phyloP scores from a whole-genome alignment of 371 early-diverging fungal genomes.

The Mortierella sp. region DNA sequence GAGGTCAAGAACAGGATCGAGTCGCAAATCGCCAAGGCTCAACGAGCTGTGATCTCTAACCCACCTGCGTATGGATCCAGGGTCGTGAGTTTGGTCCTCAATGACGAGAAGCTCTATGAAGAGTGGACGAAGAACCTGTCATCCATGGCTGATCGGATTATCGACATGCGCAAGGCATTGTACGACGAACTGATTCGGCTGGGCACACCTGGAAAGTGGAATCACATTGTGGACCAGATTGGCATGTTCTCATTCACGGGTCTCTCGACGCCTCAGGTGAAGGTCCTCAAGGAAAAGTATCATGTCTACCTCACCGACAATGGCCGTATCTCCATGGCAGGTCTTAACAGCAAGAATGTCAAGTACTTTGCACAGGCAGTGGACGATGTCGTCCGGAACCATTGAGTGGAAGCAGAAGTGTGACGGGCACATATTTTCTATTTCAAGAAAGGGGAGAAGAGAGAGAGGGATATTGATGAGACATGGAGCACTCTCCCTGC shows the following conservation, averaged over 20 bases:
- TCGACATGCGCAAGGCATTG: conserved; percentile 84
- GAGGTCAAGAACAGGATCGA: conserved; percentile 68
- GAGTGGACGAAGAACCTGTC: conserved; percentile 87
- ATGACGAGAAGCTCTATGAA: conserved; percentile 74
- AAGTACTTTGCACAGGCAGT: conserved; percentile 85
- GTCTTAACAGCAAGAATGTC: conserved; percentile 86
- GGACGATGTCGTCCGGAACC: conserved; percentile 75
- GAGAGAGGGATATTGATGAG: neutral
- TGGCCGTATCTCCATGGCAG: conserved; percentile 97
- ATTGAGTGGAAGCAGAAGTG: conserved; percentile 15
- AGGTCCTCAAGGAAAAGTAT: conserved; percentile 82
- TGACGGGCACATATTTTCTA: neutral
- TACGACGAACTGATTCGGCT: conserved; percentile 69
- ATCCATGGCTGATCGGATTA: conserved; percentile 91
- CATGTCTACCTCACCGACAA: conserved; percentile 94
- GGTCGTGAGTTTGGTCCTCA: conserved; percentile 85
- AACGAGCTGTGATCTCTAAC: conserved; percentile 88
- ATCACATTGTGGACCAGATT: conserved; percentile 94
- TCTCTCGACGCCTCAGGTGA: conserved; percentile 70
- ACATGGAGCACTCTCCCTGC: no score
- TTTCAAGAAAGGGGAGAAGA: neutral
- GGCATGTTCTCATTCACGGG: conserved; percentile 99
- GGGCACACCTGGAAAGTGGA: conserved; percentile 95
- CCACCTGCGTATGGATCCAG: conserved; percentile 94
- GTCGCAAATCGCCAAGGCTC: conserved; percentile 86